Evolutionary conservation across 768 basidiomycete genomes (phyloP), one percentile per base, ranked within the genome.

Genomic region (Macrolepiota dolichaula): DNA sequence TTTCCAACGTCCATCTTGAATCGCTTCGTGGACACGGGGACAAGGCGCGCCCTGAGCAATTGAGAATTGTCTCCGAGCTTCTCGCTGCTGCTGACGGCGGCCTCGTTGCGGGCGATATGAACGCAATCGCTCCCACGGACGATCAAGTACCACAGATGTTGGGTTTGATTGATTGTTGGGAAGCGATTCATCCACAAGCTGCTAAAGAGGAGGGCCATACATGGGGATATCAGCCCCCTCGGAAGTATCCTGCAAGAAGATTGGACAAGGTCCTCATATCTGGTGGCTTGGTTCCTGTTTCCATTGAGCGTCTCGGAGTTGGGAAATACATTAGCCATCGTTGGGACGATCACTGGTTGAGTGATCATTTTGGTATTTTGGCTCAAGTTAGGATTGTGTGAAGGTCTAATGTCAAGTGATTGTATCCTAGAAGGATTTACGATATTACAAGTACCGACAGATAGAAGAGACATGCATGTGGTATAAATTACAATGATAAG

Each of bases 21-120:
- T 60, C 59, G 4, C 40, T 53, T 25, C 59, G 59, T 3, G 59
- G 59, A 13, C 51, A 46, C 19, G 59, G 51, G 12, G 59, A 53
- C 22, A 12, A 24, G 10, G 59, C 59, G 38, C 59, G 59, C 22
- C 59, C 59, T 24, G 13, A 47, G 11, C 59, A 60, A 46, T 51
- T 60, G 12, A 17, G 24, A 7, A 22, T 44, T 10, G 38, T 60
- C 42, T 53, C 59, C 13, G 22, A 25, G 29, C 35, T 53, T 44
- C 51, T 60, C 15, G 44, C 51, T 36, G 3, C 27, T 46, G 51
- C 32, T n/a, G 51, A 54, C 13, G 59, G 59, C 19, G 59, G 59
- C 17, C 25, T 60, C 10, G 59, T 60, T 24, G 59, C 59, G n/a
- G 59, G 59, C 12, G 59, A 60, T 27, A 60, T 60, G 59, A 60